Conservation (phyloP, 441 rosid species). For the Viola pubescens region DNA sequence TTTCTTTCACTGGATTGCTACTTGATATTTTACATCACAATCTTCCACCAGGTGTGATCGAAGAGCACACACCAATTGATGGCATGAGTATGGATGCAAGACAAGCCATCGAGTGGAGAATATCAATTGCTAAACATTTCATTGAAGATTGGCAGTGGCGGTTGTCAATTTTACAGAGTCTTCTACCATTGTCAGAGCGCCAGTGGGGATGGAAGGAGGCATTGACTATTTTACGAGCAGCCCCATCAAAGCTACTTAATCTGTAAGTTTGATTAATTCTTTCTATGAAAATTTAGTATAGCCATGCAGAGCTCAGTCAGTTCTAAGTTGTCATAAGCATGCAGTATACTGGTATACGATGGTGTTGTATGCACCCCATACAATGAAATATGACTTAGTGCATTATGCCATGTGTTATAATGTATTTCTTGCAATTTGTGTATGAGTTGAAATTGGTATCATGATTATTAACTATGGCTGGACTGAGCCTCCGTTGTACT, state of each 20-base stretch:
- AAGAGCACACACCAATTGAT: constrained; percentile 51
- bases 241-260: constrained; percentile 91
- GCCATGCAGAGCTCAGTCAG: constrained; percentile 1
- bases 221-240: constrained; percentile 79
- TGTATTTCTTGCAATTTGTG: constrained; percentile 5
- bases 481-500: not conserved
- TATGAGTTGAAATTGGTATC: not conserved
- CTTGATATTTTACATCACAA: constrained; percentile 60
- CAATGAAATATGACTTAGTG: constrained; percentile 1
- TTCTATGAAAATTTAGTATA: constrained; percentile 16
- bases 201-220: constrained; percentile 97
- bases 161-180: constrained; percentile 82
- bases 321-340: constrained; percentile 9
- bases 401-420: constrained; percentile 1
- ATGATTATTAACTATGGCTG: not conserved
- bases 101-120: constrained; percentile 94
- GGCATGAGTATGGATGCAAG: constrained; percentile 46
- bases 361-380: constrained; percentile 1
- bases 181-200: constrained; percentile 81
- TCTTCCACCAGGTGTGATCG: constrained; percentile 54
- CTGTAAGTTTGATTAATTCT: constrained; percentile 52
- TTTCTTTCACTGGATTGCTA: constrained; percentile 68
- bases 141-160: constrained; percentile 99
- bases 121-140: constrained; percentile 58
- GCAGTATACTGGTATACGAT: constrained; percentile 9